Percentiles rank a stretch among this genome's conserved stretches.
These are phyloP conservation scores for Syncephalastrum sp. DNA, from an alignment of 371 early-diverging fungal genomes.

Conservation along the genomic window DNA sequence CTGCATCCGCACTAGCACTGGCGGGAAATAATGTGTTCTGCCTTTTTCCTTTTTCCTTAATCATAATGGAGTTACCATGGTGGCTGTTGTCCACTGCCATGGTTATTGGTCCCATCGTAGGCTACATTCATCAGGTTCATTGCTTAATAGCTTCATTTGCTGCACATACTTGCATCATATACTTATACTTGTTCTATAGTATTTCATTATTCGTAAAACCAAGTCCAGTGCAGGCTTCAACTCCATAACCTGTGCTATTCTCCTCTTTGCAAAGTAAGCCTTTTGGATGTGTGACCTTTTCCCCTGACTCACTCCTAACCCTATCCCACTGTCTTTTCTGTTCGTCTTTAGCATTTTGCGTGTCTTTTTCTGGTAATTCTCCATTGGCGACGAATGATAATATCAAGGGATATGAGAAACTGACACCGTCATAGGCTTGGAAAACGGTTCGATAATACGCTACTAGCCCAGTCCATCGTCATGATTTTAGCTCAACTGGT, in stretches of 20 bases:
- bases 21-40: too few species aligned
- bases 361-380: constrained; percentile 20
- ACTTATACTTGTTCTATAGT: constrained; percentile 6
- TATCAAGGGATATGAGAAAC: constrained; percentile 3
- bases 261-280: constrained; percentile 28
- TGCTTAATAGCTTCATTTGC: too few species aligned
- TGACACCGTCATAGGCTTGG: constrained; percentile 35
- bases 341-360: constrained; percentile 13
- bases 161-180: too few species aligned
- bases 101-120: constrained; percentile 26
- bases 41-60: too few species aligned
- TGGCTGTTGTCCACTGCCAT: constrained; percentile 17
- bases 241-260: constrained; percentile 26
- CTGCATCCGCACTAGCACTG: too few species aligned
- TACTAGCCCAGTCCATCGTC: constrained; percentile 60
- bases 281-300: background rate
- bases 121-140: constrained; percentile 25
- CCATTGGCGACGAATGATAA: background rate
- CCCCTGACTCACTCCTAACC: background rate
- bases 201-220: constrained; percentile 19
- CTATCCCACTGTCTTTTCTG: background rate
- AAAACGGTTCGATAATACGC: constrained; percentile 56
- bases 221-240: constrained; percentile 29
- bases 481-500: constrained; percentile 60
- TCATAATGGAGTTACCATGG: too few species aligned